Evolutionary conservation across 2,329 filamentous ascomycete genomes (phyloP), one percentile per base, ranked within the genome.

Genomic region (Diaporthe destruens): DNA sequence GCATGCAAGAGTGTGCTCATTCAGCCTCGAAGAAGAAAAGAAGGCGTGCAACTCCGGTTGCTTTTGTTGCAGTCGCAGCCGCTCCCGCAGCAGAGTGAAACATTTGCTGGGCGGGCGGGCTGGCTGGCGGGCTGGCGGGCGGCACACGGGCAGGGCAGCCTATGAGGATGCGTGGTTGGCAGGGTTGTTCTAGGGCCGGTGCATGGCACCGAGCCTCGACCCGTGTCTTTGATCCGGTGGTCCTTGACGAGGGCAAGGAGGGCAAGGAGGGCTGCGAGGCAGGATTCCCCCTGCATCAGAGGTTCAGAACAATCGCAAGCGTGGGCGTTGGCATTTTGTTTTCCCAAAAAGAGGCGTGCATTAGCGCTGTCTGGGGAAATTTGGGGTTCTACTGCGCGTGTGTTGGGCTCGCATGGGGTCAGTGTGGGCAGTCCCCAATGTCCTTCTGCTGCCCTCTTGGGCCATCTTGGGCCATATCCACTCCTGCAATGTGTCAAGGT

Each of bases 341-440:
- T n/a, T 34, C 34, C 55, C 65, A 47, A 69, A 61, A 53, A 69
- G 56, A 53, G 53, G 20, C 34, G 18, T 61, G 54, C 66, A 44
- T 49, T 72, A 69, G 71, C 54, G 71, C 54, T 61, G 25, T 57
- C 71, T 61, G 71, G 71, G 71, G 71, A 59, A 72, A 69, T 59
- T 69, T 53, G 63, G 71, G 63, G 71, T 54, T 39, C 44, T 66
- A 51, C n/a, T n/a, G n/a, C n/a, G n/a, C n/a, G n/a, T n/a, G n/a
- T n/a, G n/a, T 66, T 39, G 69, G 56, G 23, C 47, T 63, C 61
- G 47, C 44, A 51, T 51, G 42, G 63, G 65, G 53, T 20, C 20
- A 44, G 34, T 6, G 34, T 36, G 34, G 34, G 34, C 34, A 36
- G 9, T 42, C 39, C 39, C 14, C 39, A 5, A 5, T 44, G 42